Evolutionary conservation across 83 land plant genomes (phyloP).

Genomic region (Thuja plicata): DNA sequence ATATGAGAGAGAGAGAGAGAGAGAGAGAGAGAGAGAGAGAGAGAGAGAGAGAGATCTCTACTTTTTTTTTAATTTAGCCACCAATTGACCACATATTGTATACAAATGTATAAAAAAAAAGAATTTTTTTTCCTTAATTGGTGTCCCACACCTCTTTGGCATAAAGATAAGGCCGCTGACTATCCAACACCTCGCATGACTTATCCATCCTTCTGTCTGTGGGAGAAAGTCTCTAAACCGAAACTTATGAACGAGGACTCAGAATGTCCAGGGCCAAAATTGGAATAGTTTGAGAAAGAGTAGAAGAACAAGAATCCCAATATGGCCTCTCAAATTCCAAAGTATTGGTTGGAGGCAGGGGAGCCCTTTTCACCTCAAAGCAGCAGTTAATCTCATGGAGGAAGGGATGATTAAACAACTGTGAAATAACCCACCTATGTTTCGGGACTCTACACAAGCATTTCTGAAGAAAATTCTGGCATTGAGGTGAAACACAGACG

Average conservation of each 20-base stretch:
- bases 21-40: too few species aligned
- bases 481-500: constrained; percentile 23
- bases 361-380: not conserved
- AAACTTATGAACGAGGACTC: not conserved
- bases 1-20: too few species aligned
- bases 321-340: not conserved
- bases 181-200: too few species aligned
- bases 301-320: not conserved
- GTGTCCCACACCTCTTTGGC: too few species aligned
- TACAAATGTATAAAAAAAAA: too few species aligned
- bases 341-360: not conserved
- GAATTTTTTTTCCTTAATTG: too few species aligned
- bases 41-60: too few species aligned
- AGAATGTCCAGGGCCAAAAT: not conserved
- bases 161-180: too few species aligned
- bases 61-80: too few species aligned
- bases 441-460: not conserved
- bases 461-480: constrained; percentile 22
- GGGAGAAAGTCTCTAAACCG: not conserved
- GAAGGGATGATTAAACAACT: constrained; percentile 10
- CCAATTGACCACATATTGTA: too few species aligned
- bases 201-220: not conserved
- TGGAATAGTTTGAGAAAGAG: not conserved
- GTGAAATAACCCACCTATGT: not conserved
- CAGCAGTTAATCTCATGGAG: too few species aligned